phyloP scores from a whole-genome alignment of 305 asterid species.

The Ajuga reptans region DNA sequence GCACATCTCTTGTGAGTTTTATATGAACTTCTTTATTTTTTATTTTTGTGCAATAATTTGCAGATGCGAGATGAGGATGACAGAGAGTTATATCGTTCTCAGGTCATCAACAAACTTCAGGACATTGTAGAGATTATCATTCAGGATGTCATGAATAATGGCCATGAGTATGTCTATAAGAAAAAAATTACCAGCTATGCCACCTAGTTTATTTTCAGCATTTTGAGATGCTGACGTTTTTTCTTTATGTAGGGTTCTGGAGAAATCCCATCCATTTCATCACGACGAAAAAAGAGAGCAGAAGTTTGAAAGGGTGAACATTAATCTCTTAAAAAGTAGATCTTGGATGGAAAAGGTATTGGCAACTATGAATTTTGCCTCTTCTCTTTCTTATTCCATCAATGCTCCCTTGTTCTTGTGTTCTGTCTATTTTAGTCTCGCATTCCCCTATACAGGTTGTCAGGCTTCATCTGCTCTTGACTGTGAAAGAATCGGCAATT shows the following conservation, averaged over 20 bases:
- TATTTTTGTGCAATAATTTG: not conserved
- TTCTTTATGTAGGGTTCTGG: slow-evolving; percentile 47
- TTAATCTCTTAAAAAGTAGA: slow-evolving; percentile 39
- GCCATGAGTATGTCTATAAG: slow-evolving; percentile 52
- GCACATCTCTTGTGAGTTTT: slow-evolving; percentile 14
- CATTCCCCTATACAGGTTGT: slow-evolving; percentile 50
- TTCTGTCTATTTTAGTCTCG: slow-evolving; percentile 12
- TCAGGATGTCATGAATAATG: slow-evolving; percentile 79
- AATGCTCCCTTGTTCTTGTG: not conserved
- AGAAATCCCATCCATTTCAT: slow-evolving; percentile 31
- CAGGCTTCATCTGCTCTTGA: slow-evolving; percentile 86
- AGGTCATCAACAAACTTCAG: slow-evolving; percentile 75
- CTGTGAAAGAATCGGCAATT: slow-evolving; percentile 94
- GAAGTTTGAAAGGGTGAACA: slow-evolving; percentile 64
- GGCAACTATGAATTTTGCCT: slow-evolving; percentile 9
- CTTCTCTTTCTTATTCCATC: slow-evolving; percentile 7
- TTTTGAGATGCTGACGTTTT: slow-evolving; percentile 15
- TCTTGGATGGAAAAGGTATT: slow-evolving; percentile 94
- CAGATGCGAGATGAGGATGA: slow-evolving; percentile 59
- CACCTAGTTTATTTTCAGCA: slow-evolving; percentile 17
- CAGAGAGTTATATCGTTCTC: slow-evolving; percentile 39
- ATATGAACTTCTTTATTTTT: not conserved
- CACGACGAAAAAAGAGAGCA: slow-evolving; percentile 49
- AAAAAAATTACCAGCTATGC: slow-evolving; percentile 11
- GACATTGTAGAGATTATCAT: slow-evolving; percentile 81